Evolutionary conservation across 441 rosid genomes (phyloP).

Genomic region (Populus hybrid): DNA sequence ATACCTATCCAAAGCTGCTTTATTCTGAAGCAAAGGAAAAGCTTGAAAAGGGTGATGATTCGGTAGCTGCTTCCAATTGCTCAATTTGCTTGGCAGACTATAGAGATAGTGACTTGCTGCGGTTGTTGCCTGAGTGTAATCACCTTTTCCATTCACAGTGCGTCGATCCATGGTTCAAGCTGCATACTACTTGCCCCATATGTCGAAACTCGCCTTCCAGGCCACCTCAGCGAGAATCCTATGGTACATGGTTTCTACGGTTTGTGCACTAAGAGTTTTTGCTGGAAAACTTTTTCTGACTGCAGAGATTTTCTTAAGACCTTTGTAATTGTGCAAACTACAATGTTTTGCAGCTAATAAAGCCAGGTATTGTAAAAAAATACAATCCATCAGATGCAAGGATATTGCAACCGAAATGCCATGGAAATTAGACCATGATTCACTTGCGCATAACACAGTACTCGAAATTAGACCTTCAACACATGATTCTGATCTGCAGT

Average conservation of each 20-base stretch:
- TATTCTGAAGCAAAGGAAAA: not conserved
- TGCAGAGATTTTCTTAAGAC: not conserved
- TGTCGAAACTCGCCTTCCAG: slow-evolving; percentile 11
- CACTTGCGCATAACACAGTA: too few species aligned
- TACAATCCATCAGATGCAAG: too few species aligned
- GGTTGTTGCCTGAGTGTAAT: slow-evolving; percentile 12
- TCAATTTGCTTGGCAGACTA: slow-evolving; percentile 21
- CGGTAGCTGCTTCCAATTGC: not conserved
- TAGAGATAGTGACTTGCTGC: slow-evolving; percentile 11
- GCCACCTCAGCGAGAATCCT: not conserved
- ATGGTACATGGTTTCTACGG: not conserved
- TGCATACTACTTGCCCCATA: slow-evolving; percentile 11
- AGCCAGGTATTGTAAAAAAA: too few species aligned
- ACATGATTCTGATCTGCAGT: too few species aligned
- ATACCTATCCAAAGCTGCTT: slow-evolving; percentile 1
- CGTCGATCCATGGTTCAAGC: slow-evolving; percentile 18
- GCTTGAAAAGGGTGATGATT: not conserved
- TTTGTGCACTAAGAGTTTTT: not conserved
- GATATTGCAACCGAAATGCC: too few species aligned
- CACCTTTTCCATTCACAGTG: slow-evolving; percentile 15
- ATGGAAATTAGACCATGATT: too few species aligned
- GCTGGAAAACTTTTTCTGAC: too few species aligned
- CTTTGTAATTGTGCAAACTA: not conserved
- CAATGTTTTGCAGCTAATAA: not conserved
- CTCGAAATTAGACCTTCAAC: too few species aligned